Conservation (phyloP, 371 early-diverging fungal species). For the Smittium culicis region DNA sequence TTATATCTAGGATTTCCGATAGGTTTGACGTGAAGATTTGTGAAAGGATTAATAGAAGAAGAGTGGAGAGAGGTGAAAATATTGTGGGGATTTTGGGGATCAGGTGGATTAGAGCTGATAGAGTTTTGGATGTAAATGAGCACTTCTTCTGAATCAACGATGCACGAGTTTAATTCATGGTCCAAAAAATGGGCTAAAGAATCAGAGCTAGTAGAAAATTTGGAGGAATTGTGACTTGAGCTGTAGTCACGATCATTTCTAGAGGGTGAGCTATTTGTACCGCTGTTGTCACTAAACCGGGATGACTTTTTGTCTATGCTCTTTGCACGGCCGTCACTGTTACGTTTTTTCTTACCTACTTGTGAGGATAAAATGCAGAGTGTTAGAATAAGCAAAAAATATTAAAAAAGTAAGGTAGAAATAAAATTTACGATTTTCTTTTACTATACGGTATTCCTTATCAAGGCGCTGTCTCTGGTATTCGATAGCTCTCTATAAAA, state of each 20-base stretch:
- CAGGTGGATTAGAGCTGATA: background rate
- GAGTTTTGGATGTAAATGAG: conserved; percentile 1
- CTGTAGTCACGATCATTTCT: too few relatives aligned
- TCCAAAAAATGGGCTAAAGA: background rate
- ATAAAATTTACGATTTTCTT: conserved; percentile 31
- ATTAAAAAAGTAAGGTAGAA: too few relatives aligned
- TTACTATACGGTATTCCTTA: conserved; percentile 17
- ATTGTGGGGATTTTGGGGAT: background rate
- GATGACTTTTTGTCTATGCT: background rate
- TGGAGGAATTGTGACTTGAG: too few relatives aligned
- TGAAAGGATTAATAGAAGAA: background rate
- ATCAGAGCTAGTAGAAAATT: background rate
- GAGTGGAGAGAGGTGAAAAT: background rate
- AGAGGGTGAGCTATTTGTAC: too few relatives aligned
- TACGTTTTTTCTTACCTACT: background rate
- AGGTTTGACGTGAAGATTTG: background rate
- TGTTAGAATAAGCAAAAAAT: too few relatives aligned
- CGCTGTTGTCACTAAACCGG: background rate
- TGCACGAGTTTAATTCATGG: background rate
- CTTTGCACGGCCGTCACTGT: background rate
- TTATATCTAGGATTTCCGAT: background rate
- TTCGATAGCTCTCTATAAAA: conserved; percentile 20
- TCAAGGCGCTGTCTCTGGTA: conserved; percentile 28
- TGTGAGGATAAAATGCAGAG: background rate
- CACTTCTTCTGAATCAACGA: conserved; percentile 7